Base-by-base conservation (phyloP, 257 asterid species). In the Solanum chmielewskii region DNA sequence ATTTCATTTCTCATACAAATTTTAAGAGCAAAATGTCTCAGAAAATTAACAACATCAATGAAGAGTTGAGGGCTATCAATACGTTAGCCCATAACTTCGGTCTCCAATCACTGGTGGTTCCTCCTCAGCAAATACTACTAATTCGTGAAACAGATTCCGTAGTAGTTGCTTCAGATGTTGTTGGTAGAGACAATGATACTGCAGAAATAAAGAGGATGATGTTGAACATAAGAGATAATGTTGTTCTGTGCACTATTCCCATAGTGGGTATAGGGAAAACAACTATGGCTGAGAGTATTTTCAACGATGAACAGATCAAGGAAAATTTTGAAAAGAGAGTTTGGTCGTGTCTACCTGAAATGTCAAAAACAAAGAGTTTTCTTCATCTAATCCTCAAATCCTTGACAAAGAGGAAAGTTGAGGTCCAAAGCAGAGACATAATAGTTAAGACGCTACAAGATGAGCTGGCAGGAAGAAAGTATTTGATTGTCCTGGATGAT, bases 161-260 rank as follows among this genome's bases (percentile, higher is more conserved):
- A 6, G 21, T 83, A 10, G 47, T 70, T 59, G 52, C 80, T 31
- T 80, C 84, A 2, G 70, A 29, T 2, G 62, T 85, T 11, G 87
- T 89, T 8, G 87, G 90, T 23, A 35, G 89, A 59, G 80, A 45
- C 29, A 4, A 35, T 8, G 87, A 89, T 45, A 84, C 7, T 81
- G 42, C 73, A 21, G 64, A 18, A 0, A 56, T 56, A 18, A 56
- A 56, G 11, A 7, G n/a, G 11, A 56, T 6, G 64, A 56, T 56
- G 23, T 56, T 56, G n/a, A 56, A 56, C n/a, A 18, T 56, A 2
- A 7, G 64, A 56, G 64, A 56, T 7, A n/a, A 56, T 56, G 3
- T 18, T 56, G 11, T 56, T 56, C n/a, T 56, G n/a, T 56, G 11
- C 64, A 18, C 64, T n/a, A 52, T 52, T 52, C n/a, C 62, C n/a